These are phyloP conservation scores for Aureoboletus auriporus DNA, from an alignment of 768 basidiomycete genomes.

Conservation along the genomic window DNA sequence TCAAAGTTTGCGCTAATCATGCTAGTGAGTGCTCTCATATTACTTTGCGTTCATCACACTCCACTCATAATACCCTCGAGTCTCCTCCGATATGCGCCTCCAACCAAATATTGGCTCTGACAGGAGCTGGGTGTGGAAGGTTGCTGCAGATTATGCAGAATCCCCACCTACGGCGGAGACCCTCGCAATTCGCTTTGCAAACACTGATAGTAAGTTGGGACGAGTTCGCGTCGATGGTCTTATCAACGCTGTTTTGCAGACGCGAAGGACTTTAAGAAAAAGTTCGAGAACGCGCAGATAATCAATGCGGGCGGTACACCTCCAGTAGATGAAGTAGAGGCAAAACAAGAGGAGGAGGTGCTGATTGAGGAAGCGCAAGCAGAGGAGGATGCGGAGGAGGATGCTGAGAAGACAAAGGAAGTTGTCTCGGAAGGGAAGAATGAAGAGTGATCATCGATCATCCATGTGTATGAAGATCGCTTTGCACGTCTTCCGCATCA, in stretches of 20 bases:
- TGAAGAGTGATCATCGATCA: constrained; percentile 23
- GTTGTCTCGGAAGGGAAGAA: constrained; percentile 28
- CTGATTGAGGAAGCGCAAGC: constrained; percentile 23
- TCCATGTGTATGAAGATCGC: constrained; percentile 1
- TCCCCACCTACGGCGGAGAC: constrained; percentile 88
- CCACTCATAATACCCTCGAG: constrained; percentile 38
- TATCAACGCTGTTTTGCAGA: constrained; percentile 40
- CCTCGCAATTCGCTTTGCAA: constrained; percentile 96
- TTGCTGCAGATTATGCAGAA: constrained; percentile 92
- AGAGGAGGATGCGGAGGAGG: constrained; percentile 26
- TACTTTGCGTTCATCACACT: not conserved
- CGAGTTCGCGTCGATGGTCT: not conserved
- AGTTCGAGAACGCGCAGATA: constrained; percentile 83
- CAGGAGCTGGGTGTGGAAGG: constrained; percentile 99
- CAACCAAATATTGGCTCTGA: constrained; percentile 98
- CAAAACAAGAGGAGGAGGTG: constrained; percentile 21
- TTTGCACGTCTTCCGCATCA: constrained; percentile 4
- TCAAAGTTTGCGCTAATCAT: constrained; percentile 99
- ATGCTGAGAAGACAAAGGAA: constrained; percentile 34
- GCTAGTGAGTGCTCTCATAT: constrained; percentile 52
- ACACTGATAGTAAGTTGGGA: constrained; percentile 81
- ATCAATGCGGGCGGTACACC: constrained; percentile 43
- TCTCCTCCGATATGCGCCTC: constrained; percentile 85
- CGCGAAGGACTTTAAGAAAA: constrained; percentile 83
- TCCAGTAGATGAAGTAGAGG: constrained; percentile 23